phyloP scores from a whole-genome alignment of 805 yeast genomes.

The Saccharomycopsis babjevae region DNA sequence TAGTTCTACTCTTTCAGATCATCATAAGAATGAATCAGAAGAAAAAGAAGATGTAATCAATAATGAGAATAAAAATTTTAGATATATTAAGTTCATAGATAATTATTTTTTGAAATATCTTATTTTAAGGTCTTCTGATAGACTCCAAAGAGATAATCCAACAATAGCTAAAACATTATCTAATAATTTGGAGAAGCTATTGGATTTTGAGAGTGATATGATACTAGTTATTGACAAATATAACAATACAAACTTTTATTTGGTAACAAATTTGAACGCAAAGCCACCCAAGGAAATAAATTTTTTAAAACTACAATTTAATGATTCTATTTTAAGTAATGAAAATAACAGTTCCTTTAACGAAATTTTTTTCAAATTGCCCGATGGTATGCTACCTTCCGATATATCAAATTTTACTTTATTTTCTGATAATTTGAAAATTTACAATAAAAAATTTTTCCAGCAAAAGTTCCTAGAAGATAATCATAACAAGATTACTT shows the following conservation, averaged over 20 bases:
- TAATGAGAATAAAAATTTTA: conserved; percentile 18
- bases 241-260: conserved; percentile 35
- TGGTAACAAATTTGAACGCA: conserved; percentile 40
- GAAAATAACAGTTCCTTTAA: background rate
- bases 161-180: conserved; percentile 20
- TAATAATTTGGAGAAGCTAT: conserved; percentile 17
- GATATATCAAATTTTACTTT: conserved; percentile 26
- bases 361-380: conserved; percentile 3
- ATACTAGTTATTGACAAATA: conserved; percentile 31
- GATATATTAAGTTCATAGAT: conserved; percentile 33
- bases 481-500: conserved; percentile 12
- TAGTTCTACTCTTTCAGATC: conserved; percentile 7
- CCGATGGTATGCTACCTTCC: conserved; percentile 15
- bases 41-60: background rate
- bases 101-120: conserved; percentile 27
- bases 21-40: background rate
- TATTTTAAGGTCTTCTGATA: conserved; percentile 16
- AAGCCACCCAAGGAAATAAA: conserved; percentile 47
- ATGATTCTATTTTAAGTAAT: background rate
- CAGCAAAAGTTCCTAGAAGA: background rate
- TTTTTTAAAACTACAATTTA: conserved; percentile 28
- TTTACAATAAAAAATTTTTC: conserved; percentile 5
- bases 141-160: background rate
- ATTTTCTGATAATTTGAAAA: conserved; percentile 26
- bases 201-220: conserved; percentile 31